Evolutionary conservation across 176 grass and related monocot genomes (phyloP), one percentile per base, ranked within the genome.

Genomic region (Lolium multiflorum): DNA sequence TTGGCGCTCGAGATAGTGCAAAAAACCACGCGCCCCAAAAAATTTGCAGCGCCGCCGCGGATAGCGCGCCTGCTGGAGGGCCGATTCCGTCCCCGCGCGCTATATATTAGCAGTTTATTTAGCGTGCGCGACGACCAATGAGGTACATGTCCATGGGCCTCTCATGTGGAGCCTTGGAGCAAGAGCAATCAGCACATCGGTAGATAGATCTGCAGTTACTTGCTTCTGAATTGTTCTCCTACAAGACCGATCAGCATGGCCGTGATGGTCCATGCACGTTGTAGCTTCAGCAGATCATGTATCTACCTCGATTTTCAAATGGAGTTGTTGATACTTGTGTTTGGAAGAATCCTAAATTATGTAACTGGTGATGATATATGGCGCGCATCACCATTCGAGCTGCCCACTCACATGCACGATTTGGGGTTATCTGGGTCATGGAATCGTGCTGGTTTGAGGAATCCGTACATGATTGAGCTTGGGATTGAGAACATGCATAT

Each of bases 341-440:
- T 74, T 74, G 43, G 71, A 24, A 49, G 43, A 48, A 74, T 25
- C 71, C 12, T 4, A 15, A 74, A 74, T 49, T 43, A 25, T 14
- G n/a, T 24, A 48, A 73, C n/a, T 22, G 20, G 68, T 71, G 22
- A 13, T 73, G 41, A 20, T 35, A 35, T 35, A 35, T 35, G 31
- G 31, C 31, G 31, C 31, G 31, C 31, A 35, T 35, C 31, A 35
- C 31, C 66, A 41, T 69, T 69, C 37, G 37, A 70, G 39, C 37
- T 11, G 67, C 67, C 67, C 67, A 43, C 67, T 41, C 35, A n/a
- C 71, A 74, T 74, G 71, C 71, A 47, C 46, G 43, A 6, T 74
- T 74, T 74, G 43, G 71, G 44, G 44, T 74, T 49, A 6, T 74
- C 22, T 25, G 71, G 11, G 44, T 74, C 21, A 12, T 24, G n/a